Evolutionary conservation across 2,329 filamentous ascomycete genomes (phyloP), one percentile per base, ranked within the genome.

Genomic region (Xylaria sp.): DNA sequence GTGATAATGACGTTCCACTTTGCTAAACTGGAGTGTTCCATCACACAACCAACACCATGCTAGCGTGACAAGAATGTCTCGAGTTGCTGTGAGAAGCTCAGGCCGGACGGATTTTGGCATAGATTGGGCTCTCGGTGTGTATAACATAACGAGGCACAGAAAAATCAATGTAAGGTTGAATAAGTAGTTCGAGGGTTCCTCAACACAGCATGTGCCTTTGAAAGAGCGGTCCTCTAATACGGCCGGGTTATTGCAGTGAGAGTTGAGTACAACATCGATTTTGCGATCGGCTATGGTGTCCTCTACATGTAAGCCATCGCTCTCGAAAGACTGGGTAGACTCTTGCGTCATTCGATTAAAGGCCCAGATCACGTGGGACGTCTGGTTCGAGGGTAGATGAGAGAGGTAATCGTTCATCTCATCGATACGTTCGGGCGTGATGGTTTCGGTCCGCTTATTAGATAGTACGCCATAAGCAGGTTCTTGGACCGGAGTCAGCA

Each of bases 41-140:
- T 90, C 88, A 18, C 86, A 82, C 25, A 85, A 77, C 76, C 83
- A 87, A 76, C 85, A 88, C 75, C 83, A 87, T 18, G 78, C 62
- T 8, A 78, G 54, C 2, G 71, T 71, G n/a, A 69, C 64, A 7
- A 75, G 59, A 23, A 78, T 56, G 43, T 68, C 66, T 51, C 65
- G 62, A 18, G 64, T 25, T 2, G 79, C 78, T 23, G 62, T 62
- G 20, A 65, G 49, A 54, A 70, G n/a, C 54, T 71, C 66, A 20
- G 64, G 67, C 20, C 71, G 65, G 54, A 65, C 55, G 2, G 69
- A 68, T 51, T 66, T 67, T n/a, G 70, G 66, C 18, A 76, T 66
- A 13, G 65, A 70, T 15, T 76, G 79, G n/a, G 64, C 66, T 59
- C 69, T 65, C 3, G 69, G 71, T 8, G 66, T 55, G 33, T 67